Evolutionary conservation across 2,329 filamentous ascomycete genomes (phyloP).

Genomic region (Trichoderma sp.): DNA sequence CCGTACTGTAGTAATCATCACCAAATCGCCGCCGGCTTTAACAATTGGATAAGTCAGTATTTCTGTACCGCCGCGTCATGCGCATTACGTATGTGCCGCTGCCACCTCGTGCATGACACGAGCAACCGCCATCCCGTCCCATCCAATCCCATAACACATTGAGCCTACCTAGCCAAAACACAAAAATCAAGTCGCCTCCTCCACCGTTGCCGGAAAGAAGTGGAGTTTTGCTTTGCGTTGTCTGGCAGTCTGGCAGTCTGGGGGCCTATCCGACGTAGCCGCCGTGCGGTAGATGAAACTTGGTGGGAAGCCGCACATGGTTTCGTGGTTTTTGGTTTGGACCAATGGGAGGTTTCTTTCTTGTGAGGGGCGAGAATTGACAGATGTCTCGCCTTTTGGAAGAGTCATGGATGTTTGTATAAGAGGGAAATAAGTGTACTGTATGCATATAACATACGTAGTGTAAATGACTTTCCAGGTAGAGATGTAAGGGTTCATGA

Average conservation of each 20-base stretch:
- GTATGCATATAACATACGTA: neutral
- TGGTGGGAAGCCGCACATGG: neutral
- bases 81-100: slow-evolving; percentile 10
- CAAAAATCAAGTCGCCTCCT: neutral
- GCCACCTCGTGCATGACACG: neutral
- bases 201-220: neutral
- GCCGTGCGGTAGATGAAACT: neutral
- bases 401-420: neutral
- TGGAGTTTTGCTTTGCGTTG: neutral
- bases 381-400: neutral
- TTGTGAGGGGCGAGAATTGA: neutral
- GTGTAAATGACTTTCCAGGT: neutral
- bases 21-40: neutral
- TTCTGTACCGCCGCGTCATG: neutral
- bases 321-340: neutral
- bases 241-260: neutral
- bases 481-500: neutral
- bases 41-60: too few species aligned
- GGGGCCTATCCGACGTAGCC: neutral
- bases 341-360: neutral
- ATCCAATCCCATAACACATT: neutral
- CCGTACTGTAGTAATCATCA: neutral
- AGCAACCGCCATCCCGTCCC: neutral
- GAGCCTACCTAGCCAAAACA: neutral
- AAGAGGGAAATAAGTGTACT: neutral